These are phyloP conservation scores for Macadamia integrifolia DNA, from an alignment of 164 flowering plant genomes.

Conservation along the genomic window DNA sequence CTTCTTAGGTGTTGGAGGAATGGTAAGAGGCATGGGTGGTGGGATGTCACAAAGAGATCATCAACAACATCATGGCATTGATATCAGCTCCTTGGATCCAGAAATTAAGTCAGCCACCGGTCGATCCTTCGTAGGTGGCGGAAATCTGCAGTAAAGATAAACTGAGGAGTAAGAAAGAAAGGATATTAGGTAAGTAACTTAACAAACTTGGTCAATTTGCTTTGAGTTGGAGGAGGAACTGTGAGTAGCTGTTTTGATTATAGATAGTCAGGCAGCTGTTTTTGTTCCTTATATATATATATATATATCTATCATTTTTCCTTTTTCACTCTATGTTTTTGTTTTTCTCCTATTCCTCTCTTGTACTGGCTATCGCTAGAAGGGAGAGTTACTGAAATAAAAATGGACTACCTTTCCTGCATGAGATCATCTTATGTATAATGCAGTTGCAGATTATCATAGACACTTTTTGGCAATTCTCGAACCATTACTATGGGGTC, in stretches of 20 bases:
- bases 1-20: constrained; percentile 75
- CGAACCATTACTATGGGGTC: too few species aligned
- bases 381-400: not conserved
- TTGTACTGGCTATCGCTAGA: not conserved
- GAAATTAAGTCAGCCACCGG: constrained; percentile 27
- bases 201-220: constrained; percentile 11
- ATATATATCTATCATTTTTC: too few species aligned
- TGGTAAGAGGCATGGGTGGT: constrained; percentile 41
- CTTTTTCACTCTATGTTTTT: not conserved
- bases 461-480: not conserved
- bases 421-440: not conserved
- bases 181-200: constrained; percentile 18
- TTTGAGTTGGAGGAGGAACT: not conserved
- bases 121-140: constrained; percentile 43
- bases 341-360: not conserved
- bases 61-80: constrained; percentile 20
- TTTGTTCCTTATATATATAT: not conserved
- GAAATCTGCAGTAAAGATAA: constrained; percentile 33
- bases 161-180: not conserved
- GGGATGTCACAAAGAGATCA: constrained; percentile 30
- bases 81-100: constrained; percentile 34
- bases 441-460: not conserved
- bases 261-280: constrained; percentile 1
- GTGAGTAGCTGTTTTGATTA: constrained; percentile 7
- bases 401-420: not conserved